phyloP scores from a whole-genome alignment of 2,329 filamentous ascomycete genomes.

The Alternaria solani region DNA sequence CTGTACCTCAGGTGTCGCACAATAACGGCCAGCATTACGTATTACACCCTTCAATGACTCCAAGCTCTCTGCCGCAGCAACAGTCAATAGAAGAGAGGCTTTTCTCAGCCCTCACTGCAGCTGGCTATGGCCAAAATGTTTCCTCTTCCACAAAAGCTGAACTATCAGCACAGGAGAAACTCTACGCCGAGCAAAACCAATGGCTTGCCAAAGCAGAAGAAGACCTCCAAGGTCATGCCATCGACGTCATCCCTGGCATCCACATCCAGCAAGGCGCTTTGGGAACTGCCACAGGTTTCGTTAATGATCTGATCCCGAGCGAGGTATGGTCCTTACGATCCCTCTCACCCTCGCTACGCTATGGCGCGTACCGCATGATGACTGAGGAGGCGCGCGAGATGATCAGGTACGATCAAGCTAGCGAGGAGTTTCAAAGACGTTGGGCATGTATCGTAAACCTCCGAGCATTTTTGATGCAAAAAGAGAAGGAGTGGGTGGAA shows the following conservation, averaged over 20 bases:
- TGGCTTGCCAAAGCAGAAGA: not conserved
- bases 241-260: not conserved
- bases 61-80: accelerated
- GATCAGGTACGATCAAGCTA: not conserved
- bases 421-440: not conserved
- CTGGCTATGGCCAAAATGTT: not conserved
- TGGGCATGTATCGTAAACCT: not conserved
- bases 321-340: conserved; percentile 1
- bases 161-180: not conserved
- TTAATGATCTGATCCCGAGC: not conserved
- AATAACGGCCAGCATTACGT: not conserved
- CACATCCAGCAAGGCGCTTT: not conserved
- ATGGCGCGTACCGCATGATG: not conserved
- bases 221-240: not conserved
- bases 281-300: not conserved
- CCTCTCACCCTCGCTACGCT: not conserved
- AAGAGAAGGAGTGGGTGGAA: not conserved
- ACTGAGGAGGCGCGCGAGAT: not conserved
- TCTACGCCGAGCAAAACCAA: not conserved
- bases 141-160: not conserved
- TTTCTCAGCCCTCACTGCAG: not conserved
- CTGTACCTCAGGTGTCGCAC: not conserved
- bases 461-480: not conserved
- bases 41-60: not conserved
- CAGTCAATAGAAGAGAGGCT: not conserved